Evolutionary conservation across 2,329 filamentous ascomycete genomes (phyloP).

Genomic region (Taxawa tesnikishii): DNA sequence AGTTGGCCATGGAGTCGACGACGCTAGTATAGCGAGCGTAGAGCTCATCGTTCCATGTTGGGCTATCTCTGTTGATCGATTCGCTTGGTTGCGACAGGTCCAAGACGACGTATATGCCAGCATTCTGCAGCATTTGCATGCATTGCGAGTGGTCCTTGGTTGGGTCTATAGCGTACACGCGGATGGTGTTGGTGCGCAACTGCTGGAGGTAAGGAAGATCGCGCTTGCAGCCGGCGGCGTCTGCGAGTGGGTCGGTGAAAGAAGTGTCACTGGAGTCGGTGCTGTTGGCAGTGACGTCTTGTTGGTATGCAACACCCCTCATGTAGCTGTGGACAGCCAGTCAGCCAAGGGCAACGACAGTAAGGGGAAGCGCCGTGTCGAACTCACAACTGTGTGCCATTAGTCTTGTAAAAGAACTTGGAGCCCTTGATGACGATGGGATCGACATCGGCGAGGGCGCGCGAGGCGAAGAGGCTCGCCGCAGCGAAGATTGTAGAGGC

Average conservation of each 20-base stretch:
- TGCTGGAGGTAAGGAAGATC: slow-evolving; percentile 72
- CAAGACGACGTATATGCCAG: slow-evolving; percentile 89
- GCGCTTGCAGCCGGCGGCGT: slow-evolving; percentile 59
- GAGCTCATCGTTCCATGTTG: slow-evolving; percentile 67
- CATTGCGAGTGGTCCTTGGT: slow-evolving; percentile 64
- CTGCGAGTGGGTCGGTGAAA: slow-evolving; percentile 75
- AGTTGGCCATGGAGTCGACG: slow-evolving; percentile 67
- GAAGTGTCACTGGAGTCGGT: slow-evolving; percentile 37
- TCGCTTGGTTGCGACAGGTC: slow-evolving; percentile 71
- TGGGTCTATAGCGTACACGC: slow-evolving; percentile 87
- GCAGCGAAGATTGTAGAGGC: slow-evolving; percentile 33
- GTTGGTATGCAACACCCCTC: slow-evolving; percentile 88
- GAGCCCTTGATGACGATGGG: slow-evolving; percentile 63
- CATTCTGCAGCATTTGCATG: slow-evolving; percentile 70
- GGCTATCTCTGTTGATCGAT: slow-evolving; percentile 75
- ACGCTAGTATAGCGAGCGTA: slow-evolving; percentile 74
- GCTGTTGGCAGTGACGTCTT: slow-evolving; percentile 46
- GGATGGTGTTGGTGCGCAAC: slow-evolving; percentile 82
- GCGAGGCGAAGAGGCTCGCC: slow-evolving; percentile 38
- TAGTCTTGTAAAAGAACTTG: slow-evolving; percentile 84
- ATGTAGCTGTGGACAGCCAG: slow-evolving; percentile 51
- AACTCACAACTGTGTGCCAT: slow-evolving; percentile 57
- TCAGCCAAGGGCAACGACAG: background rate
- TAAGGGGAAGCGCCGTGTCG: background rate
- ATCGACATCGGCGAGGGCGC: slow-evolving; percentile 44